A percentile compares a stretch with the other conserved stretches of the same genome.
Conservation (phyloP, 345 rosid genomes). For the Laguncularia racemosa region DNA sequence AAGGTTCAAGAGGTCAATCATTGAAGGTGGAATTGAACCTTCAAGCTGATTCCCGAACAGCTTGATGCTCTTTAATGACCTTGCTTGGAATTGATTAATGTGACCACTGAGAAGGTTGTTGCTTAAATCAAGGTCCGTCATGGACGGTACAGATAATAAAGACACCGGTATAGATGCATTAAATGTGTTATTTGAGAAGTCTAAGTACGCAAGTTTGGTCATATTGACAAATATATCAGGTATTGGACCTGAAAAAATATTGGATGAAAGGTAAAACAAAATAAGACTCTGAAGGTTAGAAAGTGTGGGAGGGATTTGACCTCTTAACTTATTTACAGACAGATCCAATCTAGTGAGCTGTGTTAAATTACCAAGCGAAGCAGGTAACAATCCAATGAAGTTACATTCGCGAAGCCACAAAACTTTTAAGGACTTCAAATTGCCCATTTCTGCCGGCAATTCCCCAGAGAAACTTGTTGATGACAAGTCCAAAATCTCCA, state of each 20-base stretch:
- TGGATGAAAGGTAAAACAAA: not conserved
- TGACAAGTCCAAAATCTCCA: not conserved
- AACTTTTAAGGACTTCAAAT: constrained; percentile 2
- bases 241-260: constrained; percentile 2
- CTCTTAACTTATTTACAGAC: not conserved
- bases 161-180: constrained; percentile 16
- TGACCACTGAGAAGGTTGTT: constrained; percentile 6
- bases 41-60: constrained; percentile 8
- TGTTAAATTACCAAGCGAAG: constrained; percentile 17
- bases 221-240: not conserved
- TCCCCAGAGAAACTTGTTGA: constrained; percentile 4
- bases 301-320: not conserved
- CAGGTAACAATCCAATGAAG: constrained; percentile 19
- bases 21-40: constrained; percentile 17
- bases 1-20: constrained; percentile 13
- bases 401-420: not conserved
- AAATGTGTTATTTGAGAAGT: constrained; percentile 4
- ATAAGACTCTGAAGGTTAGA: not conserved
- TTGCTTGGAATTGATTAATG: not conserved
- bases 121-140: constrained; percentile 4
- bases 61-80: not conserved
- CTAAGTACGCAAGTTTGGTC: constrained; percentile 2
- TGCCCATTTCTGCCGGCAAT: constrained; percentile 16
- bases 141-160: constrained; percentile 15
- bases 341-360: constrained; percentile 8